phyloP scores from a whole-genome alignment of 345 rosid genomes.

The Sonneratia alba region DNA sequence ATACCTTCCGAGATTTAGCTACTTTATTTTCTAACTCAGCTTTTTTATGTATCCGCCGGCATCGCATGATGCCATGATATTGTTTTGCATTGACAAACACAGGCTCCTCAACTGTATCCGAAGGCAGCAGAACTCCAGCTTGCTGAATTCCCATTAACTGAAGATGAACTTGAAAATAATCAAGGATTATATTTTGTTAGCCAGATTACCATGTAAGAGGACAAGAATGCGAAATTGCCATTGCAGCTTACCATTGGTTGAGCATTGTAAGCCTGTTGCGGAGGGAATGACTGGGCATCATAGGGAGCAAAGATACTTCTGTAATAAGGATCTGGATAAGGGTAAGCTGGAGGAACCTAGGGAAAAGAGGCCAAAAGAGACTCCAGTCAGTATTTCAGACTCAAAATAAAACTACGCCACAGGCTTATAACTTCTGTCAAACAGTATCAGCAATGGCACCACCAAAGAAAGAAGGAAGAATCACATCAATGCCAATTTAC shows the following conservation, averaged over 20 bases:
- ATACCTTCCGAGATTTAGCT: constrained; percentile 68
- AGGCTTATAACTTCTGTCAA: not conserved
- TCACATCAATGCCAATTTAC: not conserved
- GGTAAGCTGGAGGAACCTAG: constrained; percentile 67
- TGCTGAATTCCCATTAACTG: constrained; percentile 98
- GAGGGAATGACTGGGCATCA: constrained; percentile 63
- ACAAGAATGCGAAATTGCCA: not conserved
- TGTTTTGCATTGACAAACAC: constrained; percentile 98
- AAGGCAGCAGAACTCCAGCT: constrained; percentile 87
- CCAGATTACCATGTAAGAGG: not conserved
- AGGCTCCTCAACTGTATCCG: constrained; percentile 92
- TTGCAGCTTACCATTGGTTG: constrained; percentile 49
- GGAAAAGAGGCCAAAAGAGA: constrained; percentile 14
- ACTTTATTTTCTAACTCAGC: constrained; percentile 67
- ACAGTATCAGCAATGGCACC: not conserved
- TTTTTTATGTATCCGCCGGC: constrained; percentile 88
- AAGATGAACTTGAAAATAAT: constrained; percentile 54
- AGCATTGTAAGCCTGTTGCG: constrained; percentile 67
- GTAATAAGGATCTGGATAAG: constrained; percentile 90
- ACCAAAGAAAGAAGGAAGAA: not conserved
- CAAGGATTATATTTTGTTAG: not conserved
- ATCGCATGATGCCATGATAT: constrained; percentile 91
- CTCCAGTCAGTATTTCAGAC: not conserved
- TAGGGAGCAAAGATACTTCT: constrained; percentile 88
- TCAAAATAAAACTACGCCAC: not conserved